Evolutionary conservation across 2,329 filamentous ascomycete genomes (phyloP).

Genomic region (Sclerotinia spermophila): DNA sequence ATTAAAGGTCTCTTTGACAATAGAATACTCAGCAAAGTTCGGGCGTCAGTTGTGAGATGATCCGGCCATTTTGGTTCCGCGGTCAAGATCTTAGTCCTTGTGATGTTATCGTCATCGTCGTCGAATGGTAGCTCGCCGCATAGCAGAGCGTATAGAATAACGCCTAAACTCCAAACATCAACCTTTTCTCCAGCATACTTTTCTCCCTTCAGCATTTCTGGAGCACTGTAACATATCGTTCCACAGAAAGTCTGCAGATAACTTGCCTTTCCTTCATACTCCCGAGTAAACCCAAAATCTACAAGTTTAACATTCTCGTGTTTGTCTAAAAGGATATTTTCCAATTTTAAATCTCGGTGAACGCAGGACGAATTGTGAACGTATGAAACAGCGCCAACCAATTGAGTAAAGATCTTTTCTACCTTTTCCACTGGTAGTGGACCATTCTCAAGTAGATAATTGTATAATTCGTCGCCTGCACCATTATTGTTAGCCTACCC

Average conservation of each 20-base stretch:
- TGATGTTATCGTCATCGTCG: constrained; percentile 87
- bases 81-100: constrained; percentile 77
- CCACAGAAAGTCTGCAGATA: constrained; percentile 97
- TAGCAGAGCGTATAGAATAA: constrained; percentile 78
- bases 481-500: constrained; percentile 33
- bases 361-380: constrained; percentile 95
- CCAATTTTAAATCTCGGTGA: constrained; percentile 92
- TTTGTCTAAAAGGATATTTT: constrained; percentile 95
- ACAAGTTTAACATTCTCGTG: constrained; percentile 96
- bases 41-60: constrained; percentile 72
- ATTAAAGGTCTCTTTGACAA: constrained; percentile 87
- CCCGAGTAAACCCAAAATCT: constrained; percentile 95
- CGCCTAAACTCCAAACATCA: constrained; percentile 88
- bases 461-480: constrained; percentile 93
- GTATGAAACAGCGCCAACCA: constrained; percentile 91
- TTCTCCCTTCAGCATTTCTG: constrained; percentile 97
- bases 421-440: constrained; percentile 80
- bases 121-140: constrained; percentile 91
- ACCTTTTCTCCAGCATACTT: constrained; percentile 98
- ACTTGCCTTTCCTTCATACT: constrained; percentile 93
- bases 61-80: constrained; percentile 85
- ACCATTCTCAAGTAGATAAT: constrained; percentile 86
- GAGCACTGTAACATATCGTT: constrained; percentile 95
- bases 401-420: constrained; percentile 91
- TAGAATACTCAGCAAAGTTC: constrained; percentile 71